Percentiles rank a stretch among this genome's conserved stretches.
These are phyloP conservation scores for Helicocarpus griseus DNA, from an alignment of 2,329 filamentous ascomycete genomes.

Conservation along the genomic window DNA sequence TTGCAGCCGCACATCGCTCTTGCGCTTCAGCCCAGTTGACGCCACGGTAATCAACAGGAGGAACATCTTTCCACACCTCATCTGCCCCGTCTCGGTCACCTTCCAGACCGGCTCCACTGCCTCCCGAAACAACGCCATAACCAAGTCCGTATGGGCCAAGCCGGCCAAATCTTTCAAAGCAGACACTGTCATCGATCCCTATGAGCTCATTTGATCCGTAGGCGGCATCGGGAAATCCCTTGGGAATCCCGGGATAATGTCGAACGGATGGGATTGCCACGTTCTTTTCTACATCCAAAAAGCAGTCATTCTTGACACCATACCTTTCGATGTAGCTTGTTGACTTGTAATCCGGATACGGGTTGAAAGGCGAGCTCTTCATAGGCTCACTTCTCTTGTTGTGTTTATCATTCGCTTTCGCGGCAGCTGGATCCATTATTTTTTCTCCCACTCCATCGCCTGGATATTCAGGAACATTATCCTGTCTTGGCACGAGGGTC, in stretches of 20 bases:
- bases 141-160: slow-evolving; percentile 84
- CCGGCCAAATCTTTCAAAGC: slow-evolving; percentile 84
- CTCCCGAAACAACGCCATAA: slow-evolving; percentile 68
- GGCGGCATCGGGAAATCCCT: slow-evolving; percentile 73
- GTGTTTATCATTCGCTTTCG: slow-evolving; percentile 20
- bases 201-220: slow-evolving; percentile 81
- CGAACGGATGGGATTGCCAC: slow-evolving; percentile 60
- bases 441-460: slow-evolving; percentile 43
- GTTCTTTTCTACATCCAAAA: slow-evolving; percentile 58
- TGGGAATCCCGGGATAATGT: slow-evolving; percentile 67
- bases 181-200: slow-evolving; percentile 71
- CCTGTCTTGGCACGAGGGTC: slow-evolving; percentile 53
- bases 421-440: slow-evolving; percentile 29
- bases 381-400: slow-evolving; percentile 1
- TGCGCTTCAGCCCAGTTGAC: slow-evolving; percentile 75
- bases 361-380: slow-evolving; percentile 46
- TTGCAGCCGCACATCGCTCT: slow-evolving; percentile 60
- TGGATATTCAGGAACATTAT: slow-evolving; percentile 77
- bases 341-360: slow-evolving; percentile 57
- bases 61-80: slow-evolving; percentile 60
- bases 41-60: slow-evolving; percentile 65
- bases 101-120: slow-evolving; percentile 74
- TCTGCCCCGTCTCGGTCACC: slow-evolving; percentile 76
- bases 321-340: slow-evolving; percentile 47
- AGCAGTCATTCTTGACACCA: slow-evolving; percentile 63